Evolutionary conservation across 2,329 filamentous ascomycete genomes (phyloP), one percentile per base, ranked within the genome.

Genomic region (Pseudocercospora macadamiae): DNA sequence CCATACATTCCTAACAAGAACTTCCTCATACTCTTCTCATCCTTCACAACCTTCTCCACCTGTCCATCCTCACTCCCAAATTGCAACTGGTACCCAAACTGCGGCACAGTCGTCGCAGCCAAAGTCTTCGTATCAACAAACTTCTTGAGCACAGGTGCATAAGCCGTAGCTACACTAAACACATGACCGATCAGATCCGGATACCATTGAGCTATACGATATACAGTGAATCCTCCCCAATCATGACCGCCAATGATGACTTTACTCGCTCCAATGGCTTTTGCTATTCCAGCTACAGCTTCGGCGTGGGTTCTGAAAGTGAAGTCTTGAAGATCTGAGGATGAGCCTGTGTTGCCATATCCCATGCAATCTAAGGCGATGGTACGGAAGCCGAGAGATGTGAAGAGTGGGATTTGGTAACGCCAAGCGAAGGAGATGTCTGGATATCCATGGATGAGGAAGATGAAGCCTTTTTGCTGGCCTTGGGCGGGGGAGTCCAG

Each of bases 211-310:
- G 88, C 86, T 57, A 89, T 77, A 55, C 91, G 86, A 81, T 90
- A 96, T 54, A 89, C 87, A 25, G 93, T 80, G 2, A 82, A 81
- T 67, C 90, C 92, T 73, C 93, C 93, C 85, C 93, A 97, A 76
- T 97, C 93, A 77, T 97, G 93, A 6, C 92, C 93, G 49, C 92
- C 91, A 12, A 97, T 82, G 57, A 97, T 87, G 69, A 96, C 88
- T 48, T 74, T 79, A 42, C 71, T 78, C 54, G 79, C 77, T 3
- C 78, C 77, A 3, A 87, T 73, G 34, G 87, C 82, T 59, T 77
- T 78, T 5, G 89, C 86, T 21, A 97, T 81, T 61, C 86, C 86
- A 19, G 86, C 87, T 65, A 97, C 83, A 70, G 96, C 91, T 55
- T 87, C 84, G 16, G 89, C 82, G 60, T 89, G 84, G 63, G 82